phyloP scores from a whole-genome alignment of 169 alveolate species.

The Perkinsus chesapeaki region DNA sequence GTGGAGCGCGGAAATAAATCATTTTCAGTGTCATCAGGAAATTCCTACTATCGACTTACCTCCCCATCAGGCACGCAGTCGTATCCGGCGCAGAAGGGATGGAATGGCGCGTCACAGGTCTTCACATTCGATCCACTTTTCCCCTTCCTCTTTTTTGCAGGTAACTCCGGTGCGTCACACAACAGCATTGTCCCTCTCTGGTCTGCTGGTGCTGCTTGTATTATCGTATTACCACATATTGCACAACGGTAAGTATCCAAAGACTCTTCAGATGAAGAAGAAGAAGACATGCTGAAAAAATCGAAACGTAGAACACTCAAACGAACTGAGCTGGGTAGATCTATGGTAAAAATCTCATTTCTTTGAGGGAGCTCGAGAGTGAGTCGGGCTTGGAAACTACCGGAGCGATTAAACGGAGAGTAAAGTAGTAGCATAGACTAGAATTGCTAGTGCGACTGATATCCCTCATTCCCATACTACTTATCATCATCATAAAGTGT shows the following conservation, averaged over 20 bases:
- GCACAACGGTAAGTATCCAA: background rate
- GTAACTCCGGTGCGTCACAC: background rate
- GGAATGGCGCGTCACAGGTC: background rate
- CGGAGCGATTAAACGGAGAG: background rate
- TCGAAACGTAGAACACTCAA: background rate
- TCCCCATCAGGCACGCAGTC: background rate
- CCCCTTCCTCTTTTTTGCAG: background rate
- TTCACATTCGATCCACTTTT: background rate
- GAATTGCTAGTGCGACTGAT: background rate
- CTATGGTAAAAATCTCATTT: background rate
- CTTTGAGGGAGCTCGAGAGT: no score
- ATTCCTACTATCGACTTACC: background rate
- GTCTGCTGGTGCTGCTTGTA: background rate
- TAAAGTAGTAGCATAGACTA: background rate
- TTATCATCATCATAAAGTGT: background rate
- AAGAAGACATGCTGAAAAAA: background rate
- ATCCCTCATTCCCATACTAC: background rate
- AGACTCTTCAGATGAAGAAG: background rate
- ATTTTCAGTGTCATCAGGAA: no score
- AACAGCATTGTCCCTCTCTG: background rate
- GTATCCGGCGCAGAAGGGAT: background rate
- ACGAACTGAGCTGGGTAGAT: background rate
- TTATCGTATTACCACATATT: background rate
- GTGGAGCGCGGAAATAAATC: background rate
- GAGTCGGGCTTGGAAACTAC: background rate